Evolutionary conservation across 805 yeast genomes (phyloP).

Genomic region (Saturnispora zaruensis): DNA sequence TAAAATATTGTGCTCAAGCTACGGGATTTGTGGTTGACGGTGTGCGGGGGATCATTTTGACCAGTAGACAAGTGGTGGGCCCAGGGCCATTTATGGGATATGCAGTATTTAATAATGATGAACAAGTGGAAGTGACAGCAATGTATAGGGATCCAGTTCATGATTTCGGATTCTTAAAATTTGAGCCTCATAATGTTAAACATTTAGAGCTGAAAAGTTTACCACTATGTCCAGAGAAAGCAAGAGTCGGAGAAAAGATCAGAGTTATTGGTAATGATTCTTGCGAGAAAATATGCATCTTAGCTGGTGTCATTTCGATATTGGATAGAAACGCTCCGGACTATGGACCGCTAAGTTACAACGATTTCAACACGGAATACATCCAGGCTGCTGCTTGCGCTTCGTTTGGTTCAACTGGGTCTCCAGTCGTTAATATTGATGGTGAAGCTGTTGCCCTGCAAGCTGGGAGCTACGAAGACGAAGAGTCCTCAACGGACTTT

Average conservation of each 20-base stretch:
- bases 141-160: slow-evolving; percentile 91
- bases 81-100: slow-evolving; percentile 94
- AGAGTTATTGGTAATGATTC: slow-evolving; percentile 96
- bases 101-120: slow-evolving; percentile 90
- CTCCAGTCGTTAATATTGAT: slow-evolving; percentile 84
- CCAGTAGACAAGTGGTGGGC: slow-evolving; percentile 92
- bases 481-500: slow-evolving; percentile 87
- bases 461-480: too few relatives aligned
- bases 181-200: slow-evolving; percentile 61
- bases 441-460: slow-evolving; percentile 87
- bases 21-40: slow-evolving; percentile 92
- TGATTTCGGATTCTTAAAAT: slow-evolving; percentile 83
- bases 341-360: slow-evolving; percentile 79
- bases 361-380: slow-evolving; percentile 89
- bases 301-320: slow-evolving; percentile 79
- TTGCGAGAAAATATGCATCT: slow-evolving; percentile 83
- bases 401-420: slow-evolving; percentile 94
- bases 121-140: slow-evolving; percentile 79
- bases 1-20: slow-evolving; percentile 75
- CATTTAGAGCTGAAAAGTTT: slow-evolving; percentile 66
- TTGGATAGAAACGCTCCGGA: slow-evolving; percentile 92
- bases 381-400: slow-evolving; percentile 96
- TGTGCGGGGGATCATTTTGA: slow-evolving; percentile 71
- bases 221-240: slow-evolving; percentile 68
- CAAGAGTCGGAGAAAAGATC: slow-evolving; percentile 86